These are phyloP conservation scores for Cytospora schulzeri DNA, from an alignment of 2,329 filamentous ascomycete species.

Conservation along the genomic window DNA sequence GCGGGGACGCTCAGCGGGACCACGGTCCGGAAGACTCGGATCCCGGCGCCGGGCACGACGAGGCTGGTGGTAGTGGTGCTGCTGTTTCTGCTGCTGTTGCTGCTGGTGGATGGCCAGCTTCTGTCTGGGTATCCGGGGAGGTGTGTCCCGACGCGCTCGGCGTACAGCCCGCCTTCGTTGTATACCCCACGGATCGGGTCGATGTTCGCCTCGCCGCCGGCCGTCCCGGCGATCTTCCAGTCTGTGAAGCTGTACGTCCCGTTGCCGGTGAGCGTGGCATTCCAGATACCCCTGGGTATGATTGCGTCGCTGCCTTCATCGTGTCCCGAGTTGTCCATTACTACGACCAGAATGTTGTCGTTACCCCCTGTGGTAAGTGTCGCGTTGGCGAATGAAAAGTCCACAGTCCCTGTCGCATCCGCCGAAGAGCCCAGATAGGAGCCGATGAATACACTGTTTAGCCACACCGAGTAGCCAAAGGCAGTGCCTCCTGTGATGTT, in stretches of 20 bases:
- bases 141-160: slow-evolving; percentile 61
- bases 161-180: slow-evolving; percentile 61
- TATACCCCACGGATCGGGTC: slow-evolving; percentile 58
- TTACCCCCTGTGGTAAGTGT: slow-evolving; percentile 41
- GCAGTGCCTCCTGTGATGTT: slow-evolving; percentile 56
- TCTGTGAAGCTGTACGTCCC: slow-evolving; percentile 45
- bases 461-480: slow-evolving; percentile 59
- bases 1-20: slow-evolving; percentile 53
- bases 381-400: slow-evolving; percentile 54
- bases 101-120: slow-evolving; percentile 41
- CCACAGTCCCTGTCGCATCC: slow-evolving; percentile 38
- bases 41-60: slow-evolving; percentile 51
- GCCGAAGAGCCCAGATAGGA: slow-evolving; percentile 55
- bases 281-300: slow-evolving; percentile 54
- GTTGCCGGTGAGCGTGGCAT: slow-evolving; percentile 50
- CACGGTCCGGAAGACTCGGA: slow-evolving; percentile 57
- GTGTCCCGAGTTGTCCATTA: slow-evolving; percentile 63
- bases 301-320: slow-evolving; percentile 53
- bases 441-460: slow-evolving; percentile 59
- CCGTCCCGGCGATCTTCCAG: slow-evolving; percentile 62
- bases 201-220: slow-evolving; percentile 53
- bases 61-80: too few species aligned
- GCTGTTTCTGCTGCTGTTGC: too few species aligned
- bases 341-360: slow-evolving; percentile 54
- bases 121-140: slow-evolving; percentile 57